phyloP scores from a whole-genome alignment of 345 rosid genomes.

The Citrus reticulata region DNA sequence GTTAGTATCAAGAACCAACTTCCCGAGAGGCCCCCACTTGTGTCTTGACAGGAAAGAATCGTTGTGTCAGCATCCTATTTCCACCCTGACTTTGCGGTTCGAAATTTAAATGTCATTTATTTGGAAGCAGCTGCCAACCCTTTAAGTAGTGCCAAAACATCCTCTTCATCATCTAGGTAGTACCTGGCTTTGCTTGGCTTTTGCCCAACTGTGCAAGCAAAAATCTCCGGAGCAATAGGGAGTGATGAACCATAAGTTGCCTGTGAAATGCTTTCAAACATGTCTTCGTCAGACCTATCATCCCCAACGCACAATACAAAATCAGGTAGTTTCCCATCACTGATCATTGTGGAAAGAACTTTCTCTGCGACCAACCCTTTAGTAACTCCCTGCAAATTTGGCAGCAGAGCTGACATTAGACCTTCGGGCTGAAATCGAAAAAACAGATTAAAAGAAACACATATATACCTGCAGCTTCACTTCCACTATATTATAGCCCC shows the following conservation, averaged over 20 bases:
- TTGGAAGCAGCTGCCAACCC: conserved; percentile 31
- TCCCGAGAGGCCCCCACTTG: neutral
- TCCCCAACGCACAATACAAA: conserved; percentile 61
- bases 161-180: conserved; percentile 44
- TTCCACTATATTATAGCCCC: conserved; percentile 65
- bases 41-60: conserved; percentile 4
- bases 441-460: neutral
- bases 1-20: conserved; percentile 3
- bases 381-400: conserved; percentile 41
- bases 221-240: conserved; percentile 38
- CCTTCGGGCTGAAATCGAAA: neutral
- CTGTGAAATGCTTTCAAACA: conserved; percentile 51
- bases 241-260: conserved; percentile 21
- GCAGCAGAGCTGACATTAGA: neutral
- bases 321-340: conserved; percentile 38
- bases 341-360: conserved; percentile 36
- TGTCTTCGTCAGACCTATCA: conserved; percentile 65
- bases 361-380: conserved; percentile 52
- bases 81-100: neutral
- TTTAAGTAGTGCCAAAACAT: conserved; percentile 38
- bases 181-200: conserved; percentile 68
- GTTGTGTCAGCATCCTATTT: neutral
- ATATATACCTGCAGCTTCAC: conserved; percentile 57
- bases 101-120: conserved; percentile 23
- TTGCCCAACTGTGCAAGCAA: conserved; percentile 58